A percentile compares a stretch with the other conserved stretches of the same genome.
Conservation (phyloP, 805 yeast genomes). For the Ogataea trehalophila region DNA sequence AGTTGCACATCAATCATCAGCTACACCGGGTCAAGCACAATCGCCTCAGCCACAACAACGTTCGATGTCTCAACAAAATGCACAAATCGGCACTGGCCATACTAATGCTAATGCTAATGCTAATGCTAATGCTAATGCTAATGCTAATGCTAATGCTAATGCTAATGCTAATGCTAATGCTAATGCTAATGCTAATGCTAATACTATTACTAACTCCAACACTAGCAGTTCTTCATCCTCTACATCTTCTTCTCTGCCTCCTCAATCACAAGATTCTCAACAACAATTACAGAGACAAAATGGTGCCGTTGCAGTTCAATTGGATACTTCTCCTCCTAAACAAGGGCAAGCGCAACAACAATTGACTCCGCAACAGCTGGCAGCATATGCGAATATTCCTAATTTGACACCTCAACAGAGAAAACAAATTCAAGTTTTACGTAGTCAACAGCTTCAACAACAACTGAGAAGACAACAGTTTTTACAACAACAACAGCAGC, state of each 20-base stretch:
- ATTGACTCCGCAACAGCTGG: constrained; percentile 23
- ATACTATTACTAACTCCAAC: no score
- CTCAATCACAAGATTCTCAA: not conserved
- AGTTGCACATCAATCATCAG: constrained; percentile 8
- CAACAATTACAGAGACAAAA: constrained; percentile 8
- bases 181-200: no score
- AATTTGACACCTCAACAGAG: constrained; percentile 41
- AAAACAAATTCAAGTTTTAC: constrained; percentile 38
- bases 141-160: no score
- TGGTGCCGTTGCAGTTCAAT: constrained; percentile 14
- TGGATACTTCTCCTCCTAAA: constrained; percentile 9
- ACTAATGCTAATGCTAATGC: not conserved
- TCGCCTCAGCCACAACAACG: not conserved
- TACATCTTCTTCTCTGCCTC: not conserved
- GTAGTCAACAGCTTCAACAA: constrained; percentile 30
- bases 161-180: not conserved
- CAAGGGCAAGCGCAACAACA: constrained; percentile 8
- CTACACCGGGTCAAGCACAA: not conserved
- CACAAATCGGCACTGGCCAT: no score
- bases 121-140: no score
- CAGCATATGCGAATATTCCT: constrained; percentile 29
- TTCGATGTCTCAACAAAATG: no score
- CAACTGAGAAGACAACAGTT: constrained; percentile 18
- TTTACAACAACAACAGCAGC: constrained; percentile 23
- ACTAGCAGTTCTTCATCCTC: constrained; percentile 5